Conservation (phyloP, 1,139 yeast genomes). For the Meyerozyma sp. region DNA sequence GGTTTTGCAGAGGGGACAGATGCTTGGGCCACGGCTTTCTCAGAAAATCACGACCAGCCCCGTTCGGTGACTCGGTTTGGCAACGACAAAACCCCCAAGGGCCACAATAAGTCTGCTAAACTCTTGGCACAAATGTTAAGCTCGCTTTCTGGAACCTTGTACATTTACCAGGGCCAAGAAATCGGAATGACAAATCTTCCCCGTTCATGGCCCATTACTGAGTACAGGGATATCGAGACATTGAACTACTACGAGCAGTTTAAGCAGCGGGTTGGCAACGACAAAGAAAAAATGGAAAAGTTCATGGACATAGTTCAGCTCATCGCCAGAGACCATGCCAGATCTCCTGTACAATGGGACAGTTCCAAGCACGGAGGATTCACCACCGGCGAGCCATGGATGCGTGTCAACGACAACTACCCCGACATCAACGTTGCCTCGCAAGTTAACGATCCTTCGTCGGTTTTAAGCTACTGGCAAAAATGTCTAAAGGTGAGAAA, state of each 20-base stretch:
- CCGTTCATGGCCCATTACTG: constrained; percentile 40
- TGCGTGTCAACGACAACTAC: constrained; percentile 47
- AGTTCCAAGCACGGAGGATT: constrained; percentile 42
- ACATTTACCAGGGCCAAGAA: constrained; percentile 58
- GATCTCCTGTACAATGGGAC: constrained; percentile 61
- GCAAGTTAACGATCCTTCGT: constrained; percentile 42
- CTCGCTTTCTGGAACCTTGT: constrained; percentile 51
- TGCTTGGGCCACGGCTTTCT: constrained; percentile 56
- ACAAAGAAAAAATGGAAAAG: constrained; percentile 19
- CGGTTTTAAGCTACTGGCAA: constrained; percentile 44
- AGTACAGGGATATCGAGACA: constrained; percentile 48
- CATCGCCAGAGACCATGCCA: constrained; percentile 49
- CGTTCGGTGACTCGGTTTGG: constrained; percentile 50
- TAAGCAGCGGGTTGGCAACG: constrained; percentile 25
- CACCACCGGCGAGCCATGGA: constrained; percentile 50
- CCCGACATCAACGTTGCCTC: constrained; percentile 42
- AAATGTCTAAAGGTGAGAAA: constrained; percentile 41
- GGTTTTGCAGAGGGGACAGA: constrained; percentile 43
- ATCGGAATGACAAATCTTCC: constrained; percentile 51
- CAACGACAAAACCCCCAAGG: constrained; percentile 27
- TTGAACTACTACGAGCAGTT: constrained; percentile 36
- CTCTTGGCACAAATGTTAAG: constrained; percentile 42
- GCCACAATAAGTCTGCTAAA: constrained; percentile 36
- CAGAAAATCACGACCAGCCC: constrained; percentile 59
- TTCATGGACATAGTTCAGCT: constrained; percentile 30